Base-by-base conservation (phyloP, 148 eudicot genomes). In the Chenopodium suecicum region DNA sequence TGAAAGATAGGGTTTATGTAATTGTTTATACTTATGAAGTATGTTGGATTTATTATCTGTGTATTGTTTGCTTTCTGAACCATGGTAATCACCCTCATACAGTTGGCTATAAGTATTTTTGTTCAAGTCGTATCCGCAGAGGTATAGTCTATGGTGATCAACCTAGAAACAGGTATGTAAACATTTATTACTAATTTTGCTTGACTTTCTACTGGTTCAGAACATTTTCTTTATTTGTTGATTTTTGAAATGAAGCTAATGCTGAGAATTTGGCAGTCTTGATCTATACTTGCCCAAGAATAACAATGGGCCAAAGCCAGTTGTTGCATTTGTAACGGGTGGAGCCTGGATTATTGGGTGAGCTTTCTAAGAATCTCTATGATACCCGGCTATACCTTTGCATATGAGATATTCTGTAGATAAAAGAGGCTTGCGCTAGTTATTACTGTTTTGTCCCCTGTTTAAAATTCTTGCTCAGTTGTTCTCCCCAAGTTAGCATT, bases 341-440 rank as follows among this genome's bases (percentile, higher is more conserved):
- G 99, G 99, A 79, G 99, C 99, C 73, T 96, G 99, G 99, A 94
- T 94, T 81, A 96, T 96, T 80, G 99, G 99, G 99, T 96, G 82
- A 88, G 96, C 89, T 82, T 3, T 82, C 32, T 31, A 27, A 10
- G 20, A 47, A n/a, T 70, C 58, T 17, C 11, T 48, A 7, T 20
- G 44, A 52, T 22, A 7, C 52, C 31, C 22, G 37, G 54, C 47
- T 46, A 20, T 78, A 8, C 17, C 10, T 54, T 34, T 7, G 27
- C 58, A 47, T 48, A 23, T 73, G 56, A 50, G 22, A 4, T 27
- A 31, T 1, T 31, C 32, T 31, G 32, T 31, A 31, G 8, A 41
- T 46, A 12, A 70, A 47, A 48, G 64, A 48, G 25, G 27, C 47
- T 71, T 32, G 64, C 62, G 32, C 10, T 16, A 62, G 62, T 16